Evolutionary conservation across 2,329 filamentous ascomycete species (phyloP), one percentile per base, ranked within the genome.

Genomic region (Ophiostoma sp.): DNA sequence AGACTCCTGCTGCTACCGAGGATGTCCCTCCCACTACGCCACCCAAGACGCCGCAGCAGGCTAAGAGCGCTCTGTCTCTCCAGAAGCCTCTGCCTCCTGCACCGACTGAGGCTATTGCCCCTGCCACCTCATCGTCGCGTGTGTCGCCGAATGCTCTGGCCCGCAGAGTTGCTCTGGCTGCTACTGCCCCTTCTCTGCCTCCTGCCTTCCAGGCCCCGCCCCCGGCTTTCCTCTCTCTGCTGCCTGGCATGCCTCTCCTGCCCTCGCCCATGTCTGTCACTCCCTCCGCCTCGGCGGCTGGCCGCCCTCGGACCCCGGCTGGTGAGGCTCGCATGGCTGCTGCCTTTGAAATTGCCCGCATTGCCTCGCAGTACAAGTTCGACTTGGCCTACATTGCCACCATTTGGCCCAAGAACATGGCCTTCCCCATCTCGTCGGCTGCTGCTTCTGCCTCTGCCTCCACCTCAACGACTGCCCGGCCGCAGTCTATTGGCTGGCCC

Each of bases 351-450:
- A 86, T 86, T 8, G 87, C 87, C 0, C 82, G 86, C 42, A 87
- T 90, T 52, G 88, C 88, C 5, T 83, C 82, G 3, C 84, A 85
- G 71, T 88, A 88, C 78, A 83, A 87, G 71, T 89, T 90, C 70
- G 86, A 89, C 75, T 81, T 90, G 31, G 83, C 89, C 15, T 90
- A 90, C 75, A 84, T 90, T 39, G 85, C 89, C 75, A 89, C 87
- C 75, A 80, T 90, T 17, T 89, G 88, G 87, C 87, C 88, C 3
- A 82, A 78, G 50, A 75, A 78, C 50, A 78, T 78, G 75, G 48
- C 48, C 57, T n/a, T 72, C 71, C 22, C 61, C 33, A 28, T 55
- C 71, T 59, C 63, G 22, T 52, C 48, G 28, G 45, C 17, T 2
- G 36, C 72, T 2, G 19, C 25, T 2, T 39, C 75, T 2, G 12